A percentile compares a stretch with the other conserved stretches of the same genome.
Conservation (phyloP, 2,329 filamentous ascomycete genomes). For the Fonsecaea nubica region DNA sequence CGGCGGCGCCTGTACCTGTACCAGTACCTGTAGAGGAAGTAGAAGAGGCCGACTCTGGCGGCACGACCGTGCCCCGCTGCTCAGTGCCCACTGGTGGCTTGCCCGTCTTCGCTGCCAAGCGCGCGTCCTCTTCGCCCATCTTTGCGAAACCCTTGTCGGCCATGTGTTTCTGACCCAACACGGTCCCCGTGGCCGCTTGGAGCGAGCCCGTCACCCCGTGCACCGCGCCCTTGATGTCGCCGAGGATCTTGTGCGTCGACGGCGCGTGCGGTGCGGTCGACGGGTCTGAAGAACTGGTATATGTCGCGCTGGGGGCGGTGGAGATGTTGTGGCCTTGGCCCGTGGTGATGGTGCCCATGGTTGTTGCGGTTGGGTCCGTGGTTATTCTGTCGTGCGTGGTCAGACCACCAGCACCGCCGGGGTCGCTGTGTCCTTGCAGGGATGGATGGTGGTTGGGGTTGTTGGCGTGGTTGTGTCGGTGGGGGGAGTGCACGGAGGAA, state of each 20-base stretch:
- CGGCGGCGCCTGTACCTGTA: too few species aligned
- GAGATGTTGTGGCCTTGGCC: conserved; percentile 29
- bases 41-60: background rate
- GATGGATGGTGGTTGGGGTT: conserved; percentile 2
- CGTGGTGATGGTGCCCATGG: conserved; percentile 2
- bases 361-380: background rate
- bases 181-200: conserved; percentile 34
- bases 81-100: conserved; percentile 34
- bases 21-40: background rate
- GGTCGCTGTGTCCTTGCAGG: conserved; percentile 4
- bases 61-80: conserved; percentile 16
- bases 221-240: conserved; percentile 35
- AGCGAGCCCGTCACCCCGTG: conserved; percentile 33
- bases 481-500: background rate
- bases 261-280: conserved; percentile 27
- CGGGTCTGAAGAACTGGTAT: conserved; percentile 30
- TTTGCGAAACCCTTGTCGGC: conserved; percentile 37
- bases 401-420: background rate
- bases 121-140: conserved; percentile 36
- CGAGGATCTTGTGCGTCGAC: conserved; percentile 28
- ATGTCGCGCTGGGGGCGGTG: conserved; percentile 10
- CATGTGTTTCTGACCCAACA: conserved; percentile 34
- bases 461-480: conserved; percentile 15
- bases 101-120: conserved; percentile 35
- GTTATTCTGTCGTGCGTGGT: conserved; percentile 3